These are phyloP conservation scores for Amoebophrya sp. DNA, from an alignment of 169 alveolate genomes.

Conservation along the genomic window DNA sequence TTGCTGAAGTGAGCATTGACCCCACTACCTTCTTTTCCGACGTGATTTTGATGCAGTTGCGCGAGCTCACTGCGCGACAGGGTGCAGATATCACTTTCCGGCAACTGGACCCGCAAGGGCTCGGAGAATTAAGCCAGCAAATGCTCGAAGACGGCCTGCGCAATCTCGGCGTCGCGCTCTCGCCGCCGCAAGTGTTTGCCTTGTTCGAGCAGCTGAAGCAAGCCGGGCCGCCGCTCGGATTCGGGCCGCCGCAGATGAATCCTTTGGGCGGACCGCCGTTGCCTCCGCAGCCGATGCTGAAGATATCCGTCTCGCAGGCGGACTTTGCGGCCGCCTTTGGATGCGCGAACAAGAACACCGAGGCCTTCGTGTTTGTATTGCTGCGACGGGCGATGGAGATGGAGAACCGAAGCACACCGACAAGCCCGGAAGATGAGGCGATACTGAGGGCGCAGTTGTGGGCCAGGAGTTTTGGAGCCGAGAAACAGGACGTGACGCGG, in stretches of 20 bases:
- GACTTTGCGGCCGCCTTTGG: background rate
- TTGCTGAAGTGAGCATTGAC: background rate
- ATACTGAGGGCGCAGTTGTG: background rate
- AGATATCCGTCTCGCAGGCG: background rate
- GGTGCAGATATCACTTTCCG: background rate
- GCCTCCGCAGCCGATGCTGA: too few relatives aligned
- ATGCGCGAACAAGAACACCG: background rate
- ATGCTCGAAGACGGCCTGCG: background rate
- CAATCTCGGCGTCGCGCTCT: background rate
- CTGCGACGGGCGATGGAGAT: background rate
- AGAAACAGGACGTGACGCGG: background rate
- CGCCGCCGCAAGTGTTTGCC: background rate
- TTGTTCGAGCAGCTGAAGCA: background rate
- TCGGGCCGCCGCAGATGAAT: too few relatives aligned
- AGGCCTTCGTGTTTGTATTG: background rate
- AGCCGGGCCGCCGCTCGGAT: background rate
- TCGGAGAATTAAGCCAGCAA: background rate
- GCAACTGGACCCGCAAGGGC: background rate
- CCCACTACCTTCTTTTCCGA: background rate
- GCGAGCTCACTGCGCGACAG: background rate
- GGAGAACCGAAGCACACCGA: background rate
- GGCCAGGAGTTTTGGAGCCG: background rate
- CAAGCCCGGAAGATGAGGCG: background rate
- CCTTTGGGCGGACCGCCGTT: too few relatives aligned
- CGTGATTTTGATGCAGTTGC: background rate